Evolutionary conservation across 805 yeast species (phyloP).

Genomic region (Saturnispora bothae): DNA sequence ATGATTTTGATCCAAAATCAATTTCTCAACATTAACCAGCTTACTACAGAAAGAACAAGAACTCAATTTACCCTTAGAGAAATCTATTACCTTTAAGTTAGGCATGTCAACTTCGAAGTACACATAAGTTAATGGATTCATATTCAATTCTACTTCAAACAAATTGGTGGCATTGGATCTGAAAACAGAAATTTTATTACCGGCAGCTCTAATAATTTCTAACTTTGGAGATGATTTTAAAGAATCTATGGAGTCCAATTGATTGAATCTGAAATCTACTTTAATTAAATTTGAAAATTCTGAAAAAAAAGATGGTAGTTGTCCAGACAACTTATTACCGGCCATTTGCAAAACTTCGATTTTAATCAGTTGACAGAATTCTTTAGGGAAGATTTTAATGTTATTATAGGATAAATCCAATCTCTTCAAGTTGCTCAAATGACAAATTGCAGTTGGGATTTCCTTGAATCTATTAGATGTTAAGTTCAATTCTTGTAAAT

Average conservation of each 20-base stretch:
- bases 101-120: constrained; percentile 42
- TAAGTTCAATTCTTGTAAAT: constrained; percentile 53
- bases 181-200: constrained; percentile 65
- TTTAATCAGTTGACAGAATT: constrained; percentile 46
- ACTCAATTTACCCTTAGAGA: constrained; percentile 75
- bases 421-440: constrained; percentile 46
- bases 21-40: constrained; percentile 57
- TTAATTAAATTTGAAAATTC: constrained; percentile 49
- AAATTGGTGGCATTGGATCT: constrained; percentile 52
- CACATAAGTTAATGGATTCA: constrained; percentile 74
- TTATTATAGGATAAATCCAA: constrained; percentile 79
- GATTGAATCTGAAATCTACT: constrained; percentile 70
- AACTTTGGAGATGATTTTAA: constrained; percentile 48
- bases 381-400: constrained; percentile 48
- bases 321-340: constrained; percentile 51
- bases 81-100: constrained; percentile 58
- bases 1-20: constrained; percentile 74
- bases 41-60: constrained; percentile 56
- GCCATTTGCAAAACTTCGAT: constrained; percentile 64
- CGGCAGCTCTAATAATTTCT: constrained; percentile 64
- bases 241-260: constrained; percentile 41
- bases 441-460: constrained; percentile 58
- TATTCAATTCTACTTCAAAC: constrained; percentile 61
- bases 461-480: constrained; percentile 63
- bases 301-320: constrained; percentile 43